Evolutionary conservation across 2,329 filamentous ascomycete species (phyloP).

Genomic region (Diplodia sapinea): DNA sequence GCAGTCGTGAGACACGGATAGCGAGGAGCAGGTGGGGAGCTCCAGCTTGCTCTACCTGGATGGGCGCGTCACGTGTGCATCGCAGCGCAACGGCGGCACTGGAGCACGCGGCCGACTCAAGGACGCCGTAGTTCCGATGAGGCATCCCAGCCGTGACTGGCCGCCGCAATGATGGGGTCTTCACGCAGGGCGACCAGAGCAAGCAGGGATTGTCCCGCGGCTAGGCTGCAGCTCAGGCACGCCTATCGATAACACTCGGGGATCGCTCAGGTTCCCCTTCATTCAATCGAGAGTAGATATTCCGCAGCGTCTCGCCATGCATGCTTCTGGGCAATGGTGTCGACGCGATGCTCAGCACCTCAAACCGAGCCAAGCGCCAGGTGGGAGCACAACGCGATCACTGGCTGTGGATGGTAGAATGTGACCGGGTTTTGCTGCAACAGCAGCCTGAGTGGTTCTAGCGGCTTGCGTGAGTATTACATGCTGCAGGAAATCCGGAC

Average conservation of each 20-base stretch:
- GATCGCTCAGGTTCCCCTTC: not conserved
- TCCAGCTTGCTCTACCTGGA: constrained; percentile 8
- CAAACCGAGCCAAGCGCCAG: not conserved
- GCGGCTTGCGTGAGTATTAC: not conserved
- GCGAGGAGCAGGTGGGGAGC: constrained; percentile 24
- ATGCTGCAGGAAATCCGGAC: not conserved
- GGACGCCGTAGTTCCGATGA: constrained; percentile 5
- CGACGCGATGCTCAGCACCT: not conserved
- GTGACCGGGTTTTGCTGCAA: not conserved
- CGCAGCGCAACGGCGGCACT: constrained; percentile 8
- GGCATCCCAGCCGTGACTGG: constrained; percentile 20
- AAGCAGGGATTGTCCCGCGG: constrained; percentile 18
- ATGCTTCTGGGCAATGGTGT: not conserved
- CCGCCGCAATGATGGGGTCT: constrained; percentile 21
- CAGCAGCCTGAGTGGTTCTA: not conserved
- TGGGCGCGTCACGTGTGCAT: constrained; percentile 17
- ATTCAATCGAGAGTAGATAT: not conserved
- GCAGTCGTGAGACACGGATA: constrained; percentile 18
- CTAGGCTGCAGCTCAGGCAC: constrained; percentile 24
- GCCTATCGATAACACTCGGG: constrained; percentile 18
- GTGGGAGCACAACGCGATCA: not conserved
- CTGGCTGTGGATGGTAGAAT: not conserved
- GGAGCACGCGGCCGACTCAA: constrained; percentile 16
- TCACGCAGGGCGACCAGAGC: constrained; percentile 27
- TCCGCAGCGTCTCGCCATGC: not conserved